Base-by-base conservation (phyloP, 2,329 filamentous ascomycete genomes). In the Aspergillus luchuensis region DNA sequence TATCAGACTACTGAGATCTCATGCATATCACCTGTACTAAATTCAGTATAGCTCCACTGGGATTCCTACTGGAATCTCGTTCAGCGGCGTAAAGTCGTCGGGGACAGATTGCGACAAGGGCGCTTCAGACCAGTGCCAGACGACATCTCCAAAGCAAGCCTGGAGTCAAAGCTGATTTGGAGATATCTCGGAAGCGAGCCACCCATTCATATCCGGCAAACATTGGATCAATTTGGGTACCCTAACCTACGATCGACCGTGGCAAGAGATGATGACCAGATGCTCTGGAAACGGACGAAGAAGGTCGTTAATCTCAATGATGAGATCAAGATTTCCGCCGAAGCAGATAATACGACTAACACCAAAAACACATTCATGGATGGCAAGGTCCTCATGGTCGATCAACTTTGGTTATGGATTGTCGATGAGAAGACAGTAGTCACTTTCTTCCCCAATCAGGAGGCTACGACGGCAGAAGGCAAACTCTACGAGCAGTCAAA, bases 171-270 rank as follows among this genome's bases (percentile, higher is more conserved):
- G 51, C 79, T 88, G 2, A 84, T 89, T 4, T 89, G 87, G 87
- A 82, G 87, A 65, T 88, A 82, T 59, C 77, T 89, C 0, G 84
- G 84, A 0, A 81, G 83, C 43, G 85, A 89, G 45, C 85, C 85
- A 0, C 86, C 86, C 0, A 74, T 89, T 1, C 87, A 89, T 67
- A 82, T 84, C 38, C 81, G 87, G 1, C 79, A 87, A 5, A 88
- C 87, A 0, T 69, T 89, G 5, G 87, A 89, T 60, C 86, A 89
- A 64, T 89, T 82, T 58, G 85, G 84, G 0, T 88, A 89, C 57
- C 86, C 86, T 0, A 85, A 84, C 2, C 74, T 89, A 0, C 77
- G 81, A 8, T 86, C 88, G 36, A 89, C 87, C 0, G 75, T 84
- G 45, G 83, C 85, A 0, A 77, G 87, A 17, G 87, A 89, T 45